These are phyloP conservation scores for Saturnispora hagleri DNA, from an alignment of 805 yeast genomes.

Conservation along the genomic window DNA sequence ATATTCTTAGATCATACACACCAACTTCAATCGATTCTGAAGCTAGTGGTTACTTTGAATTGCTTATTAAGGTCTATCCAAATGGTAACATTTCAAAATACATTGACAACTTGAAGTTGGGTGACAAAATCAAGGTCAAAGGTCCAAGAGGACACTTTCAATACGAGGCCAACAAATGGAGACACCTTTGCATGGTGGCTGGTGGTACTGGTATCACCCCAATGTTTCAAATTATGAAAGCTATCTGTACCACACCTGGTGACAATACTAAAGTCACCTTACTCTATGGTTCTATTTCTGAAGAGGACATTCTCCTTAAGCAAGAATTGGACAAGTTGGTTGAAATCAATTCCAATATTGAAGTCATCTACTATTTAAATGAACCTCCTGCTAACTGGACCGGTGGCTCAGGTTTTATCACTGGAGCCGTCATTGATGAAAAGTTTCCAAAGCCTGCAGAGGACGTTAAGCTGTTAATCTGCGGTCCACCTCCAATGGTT, in stretches of 20 bases:
- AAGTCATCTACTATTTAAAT: conserved; percentile 67
- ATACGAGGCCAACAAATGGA: conserved; percentile 71
- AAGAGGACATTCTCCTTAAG: conserved; percentile 70
- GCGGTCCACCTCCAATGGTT: conserved; percentile 95
- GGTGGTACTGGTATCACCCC: conserved; percentile 98
- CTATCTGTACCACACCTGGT: conserved; percentile 64
- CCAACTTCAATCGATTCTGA: conserved; percentile 74
- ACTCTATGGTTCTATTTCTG: conserved; percentile 74
- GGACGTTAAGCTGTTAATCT: conserved; percentile 64
- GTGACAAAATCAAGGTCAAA: conserved; percentile 67
- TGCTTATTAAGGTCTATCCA: conserved; percentile 79
- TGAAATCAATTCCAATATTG: conserved; percentile 48
- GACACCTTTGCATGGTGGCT: conserved; percentile 78
- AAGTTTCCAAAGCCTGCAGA: conserved; percentile 53
- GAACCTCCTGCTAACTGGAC: conserved; percentile 64
- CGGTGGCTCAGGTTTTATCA: conserved; percentile 73
- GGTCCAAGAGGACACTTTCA: conserved; percentile 90
- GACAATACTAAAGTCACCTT: conserved; percentile 71
- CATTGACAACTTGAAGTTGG: conserved; percentile 63
- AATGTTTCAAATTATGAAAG: conserved; percentile 85
- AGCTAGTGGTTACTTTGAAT: conserved; percentile 72
- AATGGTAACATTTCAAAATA: conserved; percentile 74
- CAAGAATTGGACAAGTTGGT: conserved; percentile 68
- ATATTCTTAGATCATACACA: conserved; percentile 78
- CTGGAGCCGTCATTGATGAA: conserved; percentile 58